Percentiles rank a stretch among this genome's conserved stretches.
Evolutionary conservation across 441 rosid species (phyloP).

Genomic region (Erodium moschatum): DNA sequence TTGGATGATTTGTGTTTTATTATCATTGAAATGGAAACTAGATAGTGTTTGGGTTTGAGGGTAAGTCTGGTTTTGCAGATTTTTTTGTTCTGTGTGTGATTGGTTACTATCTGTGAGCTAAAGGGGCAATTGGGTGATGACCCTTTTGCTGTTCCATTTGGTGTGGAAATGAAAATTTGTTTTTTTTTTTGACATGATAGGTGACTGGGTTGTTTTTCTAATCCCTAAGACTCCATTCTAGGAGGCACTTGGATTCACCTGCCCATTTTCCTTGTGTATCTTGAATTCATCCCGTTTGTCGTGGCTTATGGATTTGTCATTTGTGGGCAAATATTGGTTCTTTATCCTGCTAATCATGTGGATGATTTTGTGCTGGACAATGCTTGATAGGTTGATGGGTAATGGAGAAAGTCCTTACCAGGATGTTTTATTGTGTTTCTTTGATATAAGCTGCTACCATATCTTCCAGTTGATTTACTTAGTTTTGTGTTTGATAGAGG

Average conservation of each 20-base stretch:
- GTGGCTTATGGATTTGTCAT: background rate
- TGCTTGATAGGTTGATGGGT: background rate
- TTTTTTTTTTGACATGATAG: background rate
- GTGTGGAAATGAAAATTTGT: background rate
- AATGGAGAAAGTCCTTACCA: background rate
- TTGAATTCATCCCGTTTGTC: background rate
- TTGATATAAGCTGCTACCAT: background rate
- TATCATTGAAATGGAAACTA: background rate
- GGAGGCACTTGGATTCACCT: background rate
- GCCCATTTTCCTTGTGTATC: background rate
- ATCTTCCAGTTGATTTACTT: slow-evolving; percentile 11
- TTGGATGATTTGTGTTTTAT: slow-evolving; percentile 2
- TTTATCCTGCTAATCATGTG: background rate
- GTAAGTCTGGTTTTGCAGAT: background rate
- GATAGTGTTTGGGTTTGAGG: slow-evolving; percentile 5
- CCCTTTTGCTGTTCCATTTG: background rate
- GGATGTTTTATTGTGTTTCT: background rate
- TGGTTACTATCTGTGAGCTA: slow-evolving; percentile 1
- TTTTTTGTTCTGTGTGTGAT: background rate
- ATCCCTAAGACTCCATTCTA: background rate
- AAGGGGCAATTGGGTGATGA: slow-evolving; percentile 2
- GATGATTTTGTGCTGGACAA: background rate
- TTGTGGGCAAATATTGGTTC: background rate
- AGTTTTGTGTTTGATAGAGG: slow-evolving; percentile 47
- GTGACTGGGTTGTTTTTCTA: background rate